Conservation (phyloP, 2,329 filamentous ascomycete species). For the Penicillium digitatum region DNA sequence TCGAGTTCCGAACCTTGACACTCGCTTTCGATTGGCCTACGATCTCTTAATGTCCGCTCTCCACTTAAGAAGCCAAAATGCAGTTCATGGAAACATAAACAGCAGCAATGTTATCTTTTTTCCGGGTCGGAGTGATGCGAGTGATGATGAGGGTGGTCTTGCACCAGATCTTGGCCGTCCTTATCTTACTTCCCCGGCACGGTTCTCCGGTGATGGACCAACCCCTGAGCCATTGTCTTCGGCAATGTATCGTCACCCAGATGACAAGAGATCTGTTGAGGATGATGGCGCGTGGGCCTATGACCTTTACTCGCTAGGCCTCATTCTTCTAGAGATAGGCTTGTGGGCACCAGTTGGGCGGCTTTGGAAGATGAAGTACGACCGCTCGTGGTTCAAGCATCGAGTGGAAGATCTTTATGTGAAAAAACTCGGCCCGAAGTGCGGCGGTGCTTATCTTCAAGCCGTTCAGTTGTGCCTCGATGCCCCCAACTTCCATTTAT, state of each 20-base stretch:
- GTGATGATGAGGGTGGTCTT: conserved; percentile 35
- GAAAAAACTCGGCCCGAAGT: conserved; percentile 59
- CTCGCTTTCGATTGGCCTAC: conserved; percentile 59
- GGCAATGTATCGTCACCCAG: conserved; percentile 60
- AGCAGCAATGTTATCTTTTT: conserved; percentile 62
- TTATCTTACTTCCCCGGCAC: conserved; percentile 56
- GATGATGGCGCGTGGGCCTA: conserved; percentile 43
- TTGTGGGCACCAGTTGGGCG: conserved; percentile 60
- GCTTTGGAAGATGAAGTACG: conserved; percentile 63
- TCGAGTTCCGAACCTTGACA: conserved; percentile 55
- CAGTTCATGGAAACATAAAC: conserved; percentile 61
- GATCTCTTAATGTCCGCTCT: conserved; percentile 56
- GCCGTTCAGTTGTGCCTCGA: conserved; percentile 59
- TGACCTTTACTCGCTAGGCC: conserved; percentile 60
- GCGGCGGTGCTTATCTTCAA: conserved; percentile 60
- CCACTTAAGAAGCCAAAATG: conserved; percentile 54
- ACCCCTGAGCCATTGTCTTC: conserved; percentile 44
- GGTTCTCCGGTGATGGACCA: conserved; percentile 53
- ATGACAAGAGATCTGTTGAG: conserved; percentile 40
- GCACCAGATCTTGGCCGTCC: conserved; percentile 51
- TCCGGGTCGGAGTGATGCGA: conserved; percentile 34
- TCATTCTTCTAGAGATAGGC: conserved; percentile 61
- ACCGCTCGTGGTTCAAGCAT: conserved; percentile 58
- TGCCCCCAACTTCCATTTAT: conserved; percentile 51
- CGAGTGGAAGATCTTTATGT: conserved; percentile 61